Percentiles rank a stretch among this genome's conserved stretches.
Conservation (phyloP, 2,329 filamentous ascomycete genomes). For the Clonostachys rosea region DNA sequence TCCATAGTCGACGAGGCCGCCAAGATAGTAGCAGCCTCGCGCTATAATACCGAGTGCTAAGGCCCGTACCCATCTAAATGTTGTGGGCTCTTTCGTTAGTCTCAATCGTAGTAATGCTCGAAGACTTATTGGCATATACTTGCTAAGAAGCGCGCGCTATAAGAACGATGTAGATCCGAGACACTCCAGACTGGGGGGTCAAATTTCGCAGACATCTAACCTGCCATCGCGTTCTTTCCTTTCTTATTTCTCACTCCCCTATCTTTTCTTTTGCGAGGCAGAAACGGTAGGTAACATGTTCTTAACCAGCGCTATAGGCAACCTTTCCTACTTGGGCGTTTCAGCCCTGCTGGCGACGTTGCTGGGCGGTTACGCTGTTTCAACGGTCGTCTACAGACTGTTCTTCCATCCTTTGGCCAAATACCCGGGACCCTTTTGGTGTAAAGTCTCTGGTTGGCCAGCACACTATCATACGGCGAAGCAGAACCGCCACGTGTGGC, state of each 20-base stretch:
- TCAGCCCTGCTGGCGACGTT: not conserved
- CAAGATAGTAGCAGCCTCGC: too few species aligned
- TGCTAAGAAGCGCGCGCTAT: too few species aligned
- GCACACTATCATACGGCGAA: constrained; percentile 10
- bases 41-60: too few species aligned
- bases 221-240: not conserved
- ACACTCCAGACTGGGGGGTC: not conserved
- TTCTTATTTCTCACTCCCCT: not conserved
- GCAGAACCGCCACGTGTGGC: constrained; percentile 11
- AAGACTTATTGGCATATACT: too few species aligned
- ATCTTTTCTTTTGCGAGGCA: not conserved
- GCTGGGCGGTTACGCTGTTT: not conserved
- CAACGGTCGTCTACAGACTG: constrained; percentile 1
- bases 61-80: too few species aligned
- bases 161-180: not conserved
- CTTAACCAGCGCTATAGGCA: not conserved
- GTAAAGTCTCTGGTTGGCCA: constrained; percentile 7
- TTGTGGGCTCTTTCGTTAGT: too few species aligned
- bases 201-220: not conserved
- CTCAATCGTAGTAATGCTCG: too few species aligned
- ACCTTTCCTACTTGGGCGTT: not conserved
- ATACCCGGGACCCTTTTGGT: constrained; percentile 1
- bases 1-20: too few species aligned
- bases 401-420: constrained; percentile 3
- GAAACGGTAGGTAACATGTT: not conserved